Base-by-base conservation (phyloP, 1,139 yeast genomes). In the Debaryomyces fabryi region DNA sequence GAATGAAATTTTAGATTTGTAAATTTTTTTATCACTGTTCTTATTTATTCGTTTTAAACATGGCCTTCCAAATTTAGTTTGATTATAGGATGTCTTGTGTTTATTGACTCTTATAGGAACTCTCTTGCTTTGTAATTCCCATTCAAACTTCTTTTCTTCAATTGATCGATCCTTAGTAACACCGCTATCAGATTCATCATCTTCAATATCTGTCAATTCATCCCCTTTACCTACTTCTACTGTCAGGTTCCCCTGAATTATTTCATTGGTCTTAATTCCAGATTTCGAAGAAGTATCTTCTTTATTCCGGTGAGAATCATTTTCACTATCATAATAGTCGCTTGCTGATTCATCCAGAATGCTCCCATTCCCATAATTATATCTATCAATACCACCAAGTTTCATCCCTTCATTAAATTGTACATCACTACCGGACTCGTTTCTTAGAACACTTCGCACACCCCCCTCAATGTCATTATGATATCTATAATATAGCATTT, bases 311-410 rank as follows among this genome's bases (percentile, higher is more conserved):
- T 20, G 8, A 21, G 25, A 13, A 37, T 12, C 4, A 37, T 24
- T 21, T 10, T 8, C 21, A 10, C 15, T 30, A 8, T 20, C 27
- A 12, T 12, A 18, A 20, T 40, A 5, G 6, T n/a, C 13, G 24
- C 32, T 21, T 8, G 34, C 29, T 9, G 39, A 42, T 9, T 42
- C 37, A 21, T 42, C 43, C 44, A 39, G 39, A 30, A 38, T 44
- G n/a, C 52, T 46, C 27, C 46, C 53, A 8, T 48, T 45, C 8
- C 48, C 56, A 40, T 47, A 42, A 24, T 52, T 50, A 42, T 52
- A 52, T 16, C 48, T 45, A 39, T 51, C 50, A 10, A 46, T 38
- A 29, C 55, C 53, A 12, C 52, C 52, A 5, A 51, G 36, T 35
- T 40, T 40, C 27, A 20, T 21, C 2, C 35, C 36, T n/a, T 40